Base-by-base conservation (phyloP, 2,329 filamentous ascomycete genomes). In the Claviceps arundinis region DNA sequence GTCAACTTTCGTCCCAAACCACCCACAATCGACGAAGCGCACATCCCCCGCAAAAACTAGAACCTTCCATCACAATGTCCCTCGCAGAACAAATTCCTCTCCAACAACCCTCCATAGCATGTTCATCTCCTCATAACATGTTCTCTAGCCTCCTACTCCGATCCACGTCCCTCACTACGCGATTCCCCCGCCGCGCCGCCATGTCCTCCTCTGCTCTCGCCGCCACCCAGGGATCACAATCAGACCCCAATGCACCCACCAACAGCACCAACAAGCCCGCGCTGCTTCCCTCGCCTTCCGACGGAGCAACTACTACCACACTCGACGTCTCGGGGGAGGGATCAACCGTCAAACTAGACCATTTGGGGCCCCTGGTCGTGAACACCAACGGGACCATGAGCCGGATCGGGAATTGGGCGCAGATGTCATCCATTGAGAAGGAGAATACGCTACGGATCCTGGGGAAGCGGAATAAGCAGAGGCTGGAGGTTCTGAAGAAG, bases 321-420 rank as follows among this genome's bases (percentile, higher is more conserved):
- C 62, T 68, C 30, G 65, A 68, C 56, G 61, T 69, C 54, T 62
- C 62, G 47, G 60, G 61, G 44, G 60, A 54, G 37, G 60, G 57
- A 19, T 54, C 63, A 9, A 63, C 65, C 17, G 73, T 85, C 44
- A 78, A 75, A 48, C 75, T 89, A 8, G 83, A 87, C 61, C 75
- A 80, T 55, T 70, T 89, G 24, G 85, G 86, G 0, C 86, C 86
- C 1, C 72, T 89, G 59, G 84, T 90, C 1, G 81, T 89, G 51
- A 85, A 88, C 64, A 70, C 73, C 55, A 83, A 90, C 65, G 86
- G 86, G 19, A 82, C 82, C 8, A 65, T 89, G 58, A 81, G 81
- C 52, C 76, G 85, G 37, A 85, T 90, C 59, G 68, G 75, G 38
- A 89, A 90, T 65, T 90, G 85, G 85, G 72, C 70, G 8, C 70